Evolutionary conservation across 2,329 filamentous ascomycete species (phyloP).

Genomic region (Cyphellophora europaea): DNA sequence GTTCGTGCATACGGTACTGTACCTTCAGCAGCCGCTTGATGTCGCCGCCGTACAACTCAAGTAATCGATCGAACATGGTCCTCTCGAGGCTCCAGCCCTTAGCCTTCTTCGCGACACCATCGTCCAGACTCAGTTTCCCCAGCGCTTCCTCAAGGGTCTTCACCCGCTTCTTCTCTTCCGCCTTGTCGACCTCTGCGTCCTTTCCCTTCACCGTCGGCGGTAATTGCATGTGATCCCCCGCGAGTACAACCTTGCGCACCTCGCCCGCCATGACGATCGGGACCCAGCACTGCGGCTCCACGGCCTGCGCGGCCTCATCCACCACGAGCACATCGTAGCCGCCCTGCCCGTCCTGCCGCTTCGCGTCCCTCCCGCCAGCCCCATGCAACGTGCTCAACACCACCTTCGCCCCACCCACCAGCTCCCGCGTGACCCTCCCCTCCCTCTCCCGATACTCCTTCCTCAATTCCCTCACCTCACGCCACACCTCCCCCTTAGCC

Average conservation of each 20-base stretch:
- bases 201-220: conserved; percentile 80
- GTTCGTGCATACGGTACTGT: conserved; percentile 96
- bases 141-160: conserved; percentile 26
- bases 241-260: conserved; percentile 69
- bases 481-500: conserved; percentile 63
- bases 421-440: conserved; percentile 64
- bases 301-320: conserved; percentile 89
- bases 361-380: conserved; percentile 49
- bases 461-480: conserved; percentile 72
- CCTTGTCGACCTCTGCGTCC: conserved; percentile 25
- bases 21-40: conserved; percentile 95
- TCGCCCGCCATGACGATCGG: conserved; percentile 61
- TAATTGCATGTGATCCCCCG: conserved; percentile 88
- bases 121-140: conserved; percentile 26
- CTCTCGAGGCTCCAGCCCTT: conserved; percentile 62
- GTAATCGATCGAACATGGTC: conserved; percentile 86
- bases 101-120: conserved; percentile 21
- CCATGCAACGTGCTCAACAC: conserved; percentile 90
- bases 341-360: conserved; percentile 69
- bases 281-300: conserved; percentile 97
- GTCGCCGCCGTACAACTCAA: conserved; percentile 66
- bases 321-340: conserved; percentile 90
- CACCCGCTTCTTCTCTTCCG: conserved; percentile 32
- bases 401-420: conserved; percentile 71
- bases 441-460: conserved; percentile 86